phyloP scores from a whole-genome alignment of 768 basidiomycete genomes.

The Lyophyllum atratum region DNA sequence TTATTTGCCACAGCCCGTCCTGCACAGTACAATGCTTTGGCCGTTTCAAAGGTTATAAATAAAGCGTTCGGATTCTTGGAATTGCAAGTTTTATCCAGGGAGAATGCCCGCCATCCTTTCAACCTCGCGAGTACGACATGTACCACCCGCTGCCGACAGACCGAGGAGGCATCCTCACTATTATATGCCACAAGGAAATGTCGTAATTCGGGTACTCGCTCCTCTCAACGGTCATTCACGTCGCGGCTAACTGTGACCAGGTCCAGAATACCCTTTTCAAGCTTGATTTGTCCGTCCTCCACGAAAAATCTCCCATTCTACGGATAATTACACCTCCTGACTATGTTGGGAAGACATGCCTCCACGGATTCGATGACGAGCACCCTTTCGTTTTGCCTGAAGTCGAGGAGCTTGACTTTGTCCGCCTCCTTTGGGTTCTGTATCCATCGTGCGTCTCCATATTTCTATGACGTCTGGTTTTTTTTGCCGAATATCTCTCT shows the following conservation, averaged over 20 bases:
- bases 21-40: neutral
- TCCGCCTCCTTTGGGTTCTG: constrained; percentile 54
- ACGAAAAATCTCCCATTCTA: constrained; percentile 36
- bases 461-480: neutral
- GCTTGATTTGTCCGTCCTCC: constrained; percentile 47
- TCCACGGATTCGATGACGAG: constrained; percentile 25
- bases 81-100: neutral
- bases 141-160: neutral
- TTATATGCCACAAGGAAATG: constrained; percentile 31
- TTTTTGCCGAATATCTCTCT: neutral
- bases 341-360: constrained; percentile 22
- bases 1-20: neutral
- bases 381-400: constrained; percentile 48
- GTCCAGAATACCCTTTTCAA: constrained; percentile 55
- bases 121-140: neutral
- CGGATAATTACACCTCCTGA: constrained; percentile 34
- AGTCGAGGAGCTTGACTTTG: constrained; percentile 47
- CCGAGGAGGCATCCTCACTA: constrained; percentile 26
- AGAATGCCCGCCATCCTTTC: constrained; percentile 3
- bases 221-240: neutral
- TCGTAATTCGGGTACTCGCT: constrained; percentile 29
- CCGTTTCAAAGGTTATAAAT: neutral
- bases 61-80: neutral
- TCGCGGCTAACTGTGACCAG: constrained; percentile 27
- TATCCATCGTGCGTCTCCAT: constrained; percentile 46